Conservation (phyloP, 2,329 filamentous ascomycete genomes). For the Ascomycota sp. region DNA sequence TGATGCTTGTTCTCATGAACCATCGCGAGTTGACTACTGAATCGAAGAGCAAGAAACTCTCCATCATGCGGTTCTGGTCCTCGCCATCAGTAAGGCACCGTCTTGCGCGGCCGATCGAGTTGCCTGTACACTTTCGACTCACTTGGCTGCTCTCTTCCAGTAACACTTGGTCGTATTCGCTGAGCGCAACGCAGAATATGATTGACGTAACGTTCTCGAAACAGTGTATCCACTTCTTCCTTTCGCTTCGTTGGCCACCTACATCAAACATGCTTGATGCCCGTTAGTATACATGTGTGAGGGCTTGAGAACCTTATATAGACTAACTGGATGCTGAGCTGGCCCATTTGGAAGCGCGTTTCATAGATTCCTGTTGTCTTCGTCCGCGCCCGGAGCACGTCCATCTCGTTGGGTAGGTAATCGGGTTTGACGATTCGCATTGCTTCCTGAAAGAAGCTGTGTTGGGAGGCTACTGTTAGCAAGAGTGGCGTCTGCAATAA, state of each 20-base stretch:
- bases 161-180: constrained; percentile 94
- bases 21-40: constrained; percentile 96
- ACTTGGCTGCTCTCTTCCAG: constrained; percentile 95
- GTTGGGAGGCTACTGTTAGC: not conserved
- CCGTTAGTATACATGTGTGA: constrained; percentile 4
- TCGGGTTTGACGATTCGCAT: constrained; percentile 63
- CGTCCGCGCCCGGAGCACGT: constrained; percentile 84
- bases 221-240: constrained; percentile 99
- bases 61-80: constrained; percentile 92
- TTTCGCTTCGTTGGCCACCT: constrained; percentile 85
- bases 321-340: constrained; percentile 90
- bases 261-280: constrained; percentile 87
- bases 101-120: not conserved
- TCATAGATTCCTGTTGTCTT: constrained; percentile 99
- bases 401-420: constrained; percentile 84
- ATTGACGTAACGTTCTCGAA: constrained; percentile 99
- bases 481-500: not conserved
- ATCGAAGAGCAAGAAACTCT: constrained; percentile 87
- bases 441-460: constrained; percentile 89
- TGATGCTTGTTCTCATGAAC: constrained; percentile 98
- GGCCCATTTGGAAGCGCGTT: constrained; percentile 95
- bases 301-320: not conserved
- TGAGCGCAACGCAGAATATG: constrained; percentile 95
- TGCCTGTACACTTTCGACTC: constrained; percentile 10
- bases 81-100: not conserved